These are phyloP conservation scores for Ophiocordyceps unilateralis DNA, from an alignment of 2,329 filamentous ascomycete genomes.

Conservation along the genomic window DNA sequence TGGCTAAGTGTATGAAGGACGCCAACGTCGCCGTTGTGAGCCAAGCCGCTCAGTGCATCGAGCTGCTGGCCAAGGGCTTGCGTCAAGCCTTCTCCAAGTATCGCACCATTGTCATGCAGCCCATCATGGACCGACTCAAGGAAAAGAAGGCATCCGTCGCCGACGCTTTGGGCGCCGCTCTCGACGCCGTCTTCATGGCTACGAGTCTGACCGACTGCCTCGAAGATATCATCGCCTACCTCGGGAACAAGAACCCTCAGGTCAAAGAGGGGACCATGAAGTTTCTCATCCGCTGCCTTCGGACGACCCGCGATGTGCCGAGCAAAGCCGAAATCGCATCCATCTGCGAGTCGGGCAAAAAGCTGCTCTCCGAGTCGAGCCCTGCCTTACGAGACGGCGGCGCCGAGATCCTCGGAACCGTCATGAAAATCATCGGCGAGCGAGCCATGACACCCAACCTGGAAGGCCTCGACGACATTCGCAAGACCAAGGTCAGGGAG, in stretches of 20 bases:
- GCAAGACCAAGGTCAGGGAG: constrained; percentile 91
- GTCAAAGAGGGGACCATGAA: constrained; percentile 92
- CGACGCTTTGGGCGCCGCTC: constrained; percentile 70
- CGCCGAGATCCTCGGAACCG: constrained; percentile 77
- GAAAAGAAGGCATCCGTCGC: constrained; percentile 88
- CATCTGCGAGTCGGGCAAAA: constrained; percentile 80
- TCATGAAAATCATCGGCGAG: constrained; percentile 99
- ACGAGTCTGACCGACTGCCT: constrained; percentile 69
- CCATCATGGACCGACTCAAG: constrained; percentile 89
- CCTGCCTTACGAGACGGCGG: constrained; percentile 75
- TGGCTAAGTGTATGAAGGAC: constrained; percentile 98
- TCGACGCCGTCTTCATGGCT: constrained; percentile 51
- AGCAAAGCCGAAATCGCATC: constrained; percentile 66
- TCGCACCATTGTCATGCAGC: constrained; percentile 60
- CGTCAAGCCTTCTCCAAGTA: constrained; percentile 67
- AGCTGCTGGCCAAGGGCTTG: constrained; percentile 73
- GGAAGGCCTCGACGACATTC: constrained; percentile 85
- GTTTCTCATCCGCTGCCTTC: constrained; percentile 78
- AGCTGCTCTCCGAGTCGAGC: constrained; percentile 75
- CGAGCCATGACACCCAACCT: constrained; percentile 85
- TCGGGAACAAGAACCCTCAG: constrained; percentile 92
- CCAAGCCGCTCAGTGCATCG: constrained; percentile 82
- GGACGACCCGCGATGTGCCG: constrained; percentile 69
- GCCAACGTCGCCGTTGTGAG: constrained; percentile 92
- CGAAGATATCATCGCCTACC: constrained; percentile 73